Conservation (phyloP, 257 asterid genomes). For the Fraxinus cuspidata region DNA sequence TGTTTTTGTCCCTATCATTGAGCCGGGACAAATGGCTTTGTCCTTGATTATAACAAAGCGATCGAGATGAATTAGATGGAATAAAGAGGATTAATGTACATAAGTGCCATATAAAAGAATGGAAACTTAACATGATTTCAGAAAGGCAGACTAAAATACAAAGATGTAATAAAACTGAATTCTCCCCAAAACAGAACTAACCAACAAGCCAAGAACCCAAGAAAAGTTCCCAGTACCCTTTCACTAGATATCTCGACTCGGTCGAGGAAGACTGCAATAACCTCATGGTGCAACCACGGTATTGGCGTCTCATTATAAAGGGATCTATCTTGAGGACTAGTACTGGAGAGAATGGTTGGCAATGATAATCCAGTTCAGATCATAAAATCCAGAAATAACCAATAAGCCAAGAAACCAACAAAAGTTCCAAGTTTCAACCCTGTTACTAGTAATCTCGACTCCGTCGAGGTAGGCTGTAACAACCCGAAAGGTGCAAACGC, state of each 20-base stretch:
- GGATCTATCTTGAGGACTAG: neutral
- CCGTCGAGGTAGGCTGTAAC: slow-evolving; percentile 44
- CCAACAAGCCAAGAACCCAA: neutral
- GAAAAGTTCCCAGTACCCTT: neutral
- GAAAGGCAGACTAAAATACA: too few relatives aligned
- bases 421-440: slow-evolving; percentile 25
- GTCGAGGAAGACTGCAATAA: neutral
- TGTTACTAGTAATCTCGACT: slow-evolving; percentile 17
- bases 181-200: neutral
- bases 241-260: neutral
- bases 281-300: neutral
- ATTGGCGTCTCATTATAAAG: neutral
- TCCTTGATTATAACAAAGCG: too few relatives aligned
- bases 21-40: too few relatives aligned
- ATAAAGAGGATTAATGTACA: neutral
- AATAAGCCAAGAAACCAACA: slow-evolving; percentile 26
- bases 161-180: too few relatives aligned
- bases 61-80: neutral
- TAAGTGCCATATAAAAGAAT: neutral
- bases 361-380: slow-evolving; percentile 8
- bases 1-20: too few relatives aligned
- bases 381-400: slow-evolving; percentile 21
- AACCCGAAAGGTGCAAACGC: slow-evolving; percentile 51
- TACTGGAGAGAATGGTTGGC: neutral
- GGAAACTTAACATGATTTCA: neutral